These are phyloP conservation scores for Ashbya aceris DNA, from an alignment of 1,139 yeast genomes.

Conservation along the genomic window DNA sequence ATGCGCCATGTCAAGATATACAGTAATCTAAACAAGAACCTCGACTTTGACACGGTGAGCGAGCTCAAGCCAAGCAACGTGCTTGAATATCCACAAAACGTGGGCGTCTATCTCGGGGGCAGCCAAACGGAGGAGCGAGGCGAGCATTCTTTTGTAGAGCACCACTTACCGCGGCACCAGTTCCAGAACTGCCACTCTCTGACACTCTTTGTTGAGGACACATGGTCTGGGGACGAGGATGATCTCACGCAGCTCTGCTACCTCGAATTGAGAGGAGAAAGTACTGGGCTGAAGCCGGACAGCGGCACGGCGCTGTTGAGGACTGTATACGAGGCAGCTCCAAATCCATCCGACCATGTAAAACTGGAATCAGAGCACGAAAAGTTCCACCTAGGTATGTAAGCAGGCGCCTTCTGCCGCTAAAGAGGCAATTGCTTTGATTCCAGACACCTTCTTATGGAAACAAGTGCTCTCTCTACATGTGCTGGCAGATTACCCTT, in stretches of 20 bases:
- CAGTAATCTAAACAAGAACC: slow-evolving; percentile 50
- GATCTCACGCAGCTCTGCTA: slow-evolving; percentile 55
- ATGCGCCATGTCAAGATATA: slow-evolving; percentile 63
- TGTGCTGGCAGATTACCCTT: no score
- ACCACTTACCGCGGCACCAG: slow-evolving; percentile 62
- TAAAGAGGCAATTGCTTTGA: no score
- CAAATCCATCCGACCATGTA: slow-evolving; percentile 86
- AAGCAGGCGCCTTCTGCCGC: background rate
- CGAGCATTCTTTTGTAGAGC: slow-evolving; percentile 65
- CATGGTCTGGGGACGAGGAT: slow-evolving; percentile 49
- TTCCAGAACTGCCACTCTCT: slow-evolving; percentile 66
- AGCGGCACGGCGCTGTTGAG: slow-evolving; percentile 44
- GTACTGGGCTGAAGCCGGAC: slow-evolving; percentile 37
- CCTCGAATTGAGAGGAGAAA: slow-evolving; percentile 78
- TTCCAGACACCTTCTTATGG: no score
- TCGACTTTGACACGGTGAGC: slow-evolving; percentile 62
- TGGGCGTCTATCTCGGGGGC: slow-evolving; percentile 30
- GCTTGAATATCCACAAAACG: slow-evolving; percentile 57
- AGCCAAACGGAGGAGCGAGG: slow-evolving; percentile 32
- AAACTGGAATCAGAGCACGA: slow-evolving; percentile 28
- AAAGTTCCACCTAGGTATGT: background rate
- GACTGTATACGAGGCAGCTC: slow-evolving; percentile 79
- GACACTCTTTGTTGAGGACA: slow-evolving; percentile 57
- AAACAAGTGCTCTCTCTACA: no score
- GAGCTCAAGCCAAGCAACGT: slow-evolving; percentile 43